Base-by-base conservation (phyloP, 805 yeast species). In the Candida sonorensis region DNA sequence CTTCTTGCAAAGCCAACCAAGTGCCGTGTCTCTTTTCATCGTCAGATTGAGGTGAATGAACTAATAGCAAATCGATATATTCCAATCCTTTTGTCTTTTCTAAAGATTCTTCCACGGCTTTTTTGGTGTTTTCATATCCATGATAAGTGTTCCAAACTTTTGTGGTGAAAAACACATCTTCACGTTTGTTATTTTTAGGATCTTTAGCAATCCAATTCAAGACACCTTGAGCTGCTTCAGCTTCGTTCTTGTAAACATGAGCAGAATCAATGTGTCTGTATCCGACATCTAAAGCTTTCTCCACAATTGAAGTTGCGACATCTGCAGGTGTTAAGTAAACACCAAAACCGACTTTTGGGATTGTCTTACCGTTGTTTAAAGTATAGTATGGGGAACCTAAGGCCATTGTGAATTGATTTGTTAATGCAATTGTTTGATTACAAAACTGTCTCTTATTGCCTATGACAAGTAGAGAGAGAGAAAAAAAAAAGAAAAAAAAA, bases 231-330 rank as follows among this genome's bases (percentile, higher is more conserved):
- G 75, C 76, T 4, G 74, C 74, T 41, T 76, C 81, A 11, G 42
- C 41, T 50, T 81, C 85, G 57, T 83, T 83, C 8, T 61, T 58
- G 59, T 84, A 84, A 12, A 56, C 54, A 7, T 67, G 74, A 6
- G 94, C 95, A 14, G 79, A 62, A 50, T 84, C 92, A 36, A 83
- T 60, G 47, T 79, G 90, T 43, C 92, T 69, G 53, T 80, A 83
- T 0, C 92, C 92, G 17, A 57, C 61, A 23, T 64, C 57, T 40
- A 82, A 63, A 1, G 90, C 90, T 23, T 64, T 51, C 45, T 70
- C 65, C 0, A 77, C 79, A 18, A 75, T 51, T 0, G 61, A 57
- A 3, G 55, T 37, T 2, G 79, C 63, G 8, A 58, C 58, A 0
- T 45, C 45, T 2, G 50, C 39, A 3, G 74, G 62, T 5, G 74